phyloP scores from a whole-genome alignment of 208 protist genomes.

The Crithidia sp. region DNA sequence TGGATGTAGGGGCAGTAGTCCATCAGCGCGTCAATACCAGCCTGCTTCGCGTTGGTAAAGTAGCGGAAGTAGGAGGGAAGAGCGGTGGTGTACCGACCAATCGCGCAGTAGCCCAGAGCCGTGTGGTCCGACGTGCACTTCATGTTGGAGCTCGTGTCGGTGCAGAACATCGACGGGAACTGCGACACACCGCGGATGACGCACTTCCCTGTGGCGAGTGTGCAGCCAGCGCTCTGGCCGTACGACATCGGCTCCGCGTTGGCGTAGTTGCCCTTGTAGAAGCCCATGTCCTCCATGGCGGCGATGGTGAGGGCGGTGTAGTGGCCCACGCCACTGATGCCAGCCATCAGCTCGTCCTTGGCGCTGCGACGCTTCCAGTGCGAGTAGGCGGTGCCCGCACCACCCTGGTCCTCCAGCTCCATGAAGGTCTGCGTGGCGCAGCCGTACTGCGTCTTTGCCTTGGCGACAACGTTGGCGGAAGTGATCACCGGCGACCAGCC shows the following conservation, averaged over 20 bases:
- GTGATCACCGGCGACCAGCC: conserved; percentile 22
- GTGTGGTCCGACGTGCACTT: conserved; percentile 33
- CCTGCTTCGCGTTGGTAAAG: conserved; percentile 30
- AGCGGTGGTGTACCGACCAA: not conserved
- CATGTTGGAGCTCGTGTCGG: no score
- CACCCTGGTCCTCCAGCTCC: no score
- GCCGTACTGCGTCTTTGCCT: conserved; percentile 58
- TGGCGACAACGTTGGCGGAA: conserved; percentile 28
- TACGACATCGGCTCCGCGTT: no score
- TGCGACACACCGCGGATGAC: no score
- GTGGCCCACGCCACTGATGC: conserved; percentile 24
- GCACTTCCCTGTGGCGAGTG: no score
- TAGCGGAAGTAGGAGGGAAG: conserved; percentile 48
- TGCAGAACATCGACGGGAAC: no score
- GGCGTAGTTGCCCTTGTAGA: conserved; percentile 37
- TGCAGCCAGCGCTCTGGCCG: no score
- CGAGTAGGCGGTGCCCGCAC: no score
- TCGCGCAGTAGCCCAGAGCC: not conserved
- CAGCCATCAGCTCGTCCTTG: conserved; percentile 36
- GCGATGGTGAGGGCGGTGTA: conserved; percentile 81
- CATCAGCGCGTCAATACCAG: conserved; percentile 30
- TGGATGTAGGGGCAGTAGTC: conserved; percentile 60
- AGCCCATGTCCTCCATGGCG: conserved; percentile 74
- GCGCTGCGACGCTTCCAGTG: no score
- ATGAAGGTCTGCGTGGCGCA: no score